Evolutionary conservation across 345 rosid genomes (phyloP).

Genomic region (Punica granatum): DNA sequence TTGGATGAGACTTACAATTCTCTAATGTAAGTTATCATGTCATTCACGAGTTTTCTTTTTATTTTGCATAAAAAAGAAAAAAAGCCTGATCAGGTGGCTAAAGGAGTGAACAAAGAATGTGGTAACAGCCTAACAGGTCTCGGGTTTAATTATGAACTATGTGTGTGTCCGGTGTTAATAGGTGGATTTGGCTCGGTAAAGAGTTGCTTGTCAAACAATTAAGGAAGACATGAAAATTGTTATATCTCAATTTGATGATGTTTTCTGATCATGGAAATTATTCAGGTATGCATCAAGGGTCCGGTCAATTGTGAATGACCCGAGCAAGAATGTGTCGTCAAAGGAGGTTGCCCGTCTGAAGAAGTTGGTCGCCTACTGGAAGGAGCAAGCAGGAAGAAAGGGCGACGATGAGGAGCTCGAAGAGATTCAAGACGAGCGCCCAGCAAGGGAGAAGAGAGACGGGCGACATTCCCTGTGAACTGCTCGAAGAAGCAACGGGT

Average conservation of each 20-base stretch:
- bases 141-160: too few species aligned
- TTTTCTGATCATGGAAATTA: not conserved
- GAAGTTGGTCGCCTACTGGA: conserved; percentile 78
- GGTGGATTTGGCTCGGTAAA: too few species aligned
- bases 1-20: conserved; percentile 92
- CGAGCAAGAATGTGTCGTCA: conserved; percentile 74
- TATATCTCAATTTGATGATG: conserved; percentile 2
- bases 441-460: conserved; percentile 39
- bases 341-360: conserved; percentile 85
- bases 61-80: not conserved
- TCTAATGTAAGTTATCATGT: conserved; percentile 38
- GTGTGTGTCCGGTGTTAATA: too few species aligned
- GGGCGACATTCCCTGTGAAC: conserved; percentile 47
- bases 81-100: not conserved
- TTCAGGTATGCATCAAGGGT: conserved; percentile 91
- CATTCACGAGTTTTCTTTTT: not conserved
- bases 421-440: conserved; percentile 68
- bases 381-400: conserved; percentile 80
- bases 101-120: too few species aligned
- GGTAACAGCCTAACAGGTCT: too few species aligned
- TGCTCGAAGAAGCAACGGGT: not conserved
- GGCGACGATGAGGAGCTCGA: conserved; percentile 72
- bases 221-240: too few species aligned
- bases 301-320: conserved; percentile 80
- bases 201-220: too few species aligned